Base-by-base conservation (phyloP, 306 rosid species). In the Delonix regia region DNA sequence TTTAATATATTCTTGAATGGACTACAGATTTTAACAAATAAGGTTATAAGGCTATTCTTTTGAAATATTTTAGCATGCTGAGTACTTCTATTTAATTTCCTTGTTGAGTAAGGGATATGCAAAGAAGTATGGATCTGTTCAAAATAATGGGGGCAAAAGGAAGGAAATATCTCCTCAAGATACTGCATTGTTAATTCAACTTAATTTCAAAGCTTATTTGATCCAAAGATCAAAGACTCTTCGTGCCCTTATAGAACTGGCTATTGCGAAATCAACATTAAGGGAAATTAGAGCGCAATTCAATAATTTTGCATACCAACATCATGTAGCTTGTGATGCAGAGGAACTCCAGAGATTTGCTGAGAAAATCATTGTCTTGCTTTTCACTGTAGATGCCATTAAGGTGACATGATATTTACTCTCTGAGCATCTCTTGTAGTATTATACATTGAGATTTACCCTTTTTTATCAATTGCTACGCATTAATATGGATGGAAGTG, bases 131-230 rank as follows among this genome's bases (percentile, higher is more conserved):
- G 87, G 92, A 81, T 88, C 83, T 80, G 74, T 73, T 39, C 81
- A 73, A 83, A 85, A 36, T 42, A 62, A 21, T 34, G 90, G 80
- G 81, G 97, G 97, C 10, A 94, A 94, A 89, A 92, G 64, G 90
- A 94, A 94, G 93, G 94, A 90, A 63, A 41, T 89, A 77, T 94
- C 97, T 68, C 89, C 92, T 55, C 97, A 90, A 83, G 98, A 92
- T 80, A 97, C 98, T 74, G 98, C 97, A 27, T 60, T 84, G 77
- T 51, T 87, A 85, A 94, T 94, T 85, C 98, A 94, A 84, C 33
- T 84, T 62, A 86, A 55, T 63, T 94, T 94, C 82, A 91, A 91
- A 66, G 90, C 93, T 24, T 94, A 90, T 77, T 74, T 94, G 78
- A 87, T 94, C 70, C 94, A 87, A 10, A 80, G 98, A 76, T 94